These are phyloP conservation scores for Spinacia oleracea DNA, from an alignment of 179 eudicot species.

Conservation along the genomic window DNA sequence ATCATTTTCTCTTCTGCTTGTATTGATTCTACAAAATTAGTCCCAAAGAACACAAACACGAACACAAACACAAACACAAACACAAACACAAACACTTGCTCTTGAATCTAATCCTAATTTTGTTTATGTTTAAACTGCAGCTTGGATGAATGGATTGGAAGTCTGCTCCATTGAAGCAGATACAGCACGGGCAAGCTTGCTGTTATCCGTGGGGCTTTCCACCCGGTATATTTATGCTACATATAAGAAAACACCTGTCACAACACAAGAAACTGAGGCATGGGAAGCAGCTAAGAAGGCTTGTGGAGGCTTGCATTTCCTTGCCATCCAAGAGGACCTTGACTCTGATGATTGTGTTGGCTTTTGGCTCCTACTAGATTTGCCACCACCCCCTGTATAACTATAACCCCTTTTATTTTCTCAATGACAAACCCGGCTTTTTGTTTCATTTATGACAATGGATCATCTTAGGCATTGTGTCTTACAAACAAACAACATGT, in stretches of 20 bases:
- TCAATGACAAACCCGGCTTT: neutral
- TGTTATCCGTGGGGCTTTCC: slow-evolving; percentile 79
- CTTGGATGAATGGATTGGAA: slow-evolving; percentile 98
- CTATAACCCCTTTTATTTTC: no score
- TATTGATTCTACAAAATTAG: no score
- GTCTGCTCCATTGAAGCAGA: slow-evolving; percentile 90
- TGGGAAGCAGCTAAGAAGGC: slow-evolving; percentile 96
- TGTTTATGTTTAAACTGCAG: slow-evolving; percentile 37
- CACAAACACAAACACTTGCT: no score
- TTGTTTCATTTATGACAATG: neutral
- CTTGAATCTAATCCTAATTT: slow-evolving; percentile 9
- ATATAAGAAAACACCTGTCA: slow-evolving; percentile 64
- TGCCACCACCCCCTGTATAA: slow-evolving; percentile 72
- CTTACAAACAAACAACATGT: neutral
- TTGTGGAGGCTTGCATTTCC: slow-evolving; percentile 90
- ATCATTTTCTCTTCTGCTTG: neutral
- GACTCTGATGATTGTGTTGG: slow-evolving; percentile 92
- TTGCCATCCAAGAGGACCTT: slow-evolving; percentile 82
- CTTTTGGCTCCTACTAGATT: slow-evolving; percentile 90
- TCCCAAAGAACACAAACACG: no score
- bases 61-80: no score
- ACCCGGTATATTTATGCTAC: slow-evolving; percentile 78
- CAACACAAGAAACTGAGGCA: slow-evolving; percentile 87
- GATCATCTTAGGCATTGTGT: neutral
- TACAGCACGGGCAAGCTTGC: slow-evolving; percentile 44